A percentile compares a stretch with the other conserved stretches of the same genome.
Evolutionary conservation across 768 basidiomycete genomes (phyloP).

Genomic region (Kwoniella sp.): DNA sequence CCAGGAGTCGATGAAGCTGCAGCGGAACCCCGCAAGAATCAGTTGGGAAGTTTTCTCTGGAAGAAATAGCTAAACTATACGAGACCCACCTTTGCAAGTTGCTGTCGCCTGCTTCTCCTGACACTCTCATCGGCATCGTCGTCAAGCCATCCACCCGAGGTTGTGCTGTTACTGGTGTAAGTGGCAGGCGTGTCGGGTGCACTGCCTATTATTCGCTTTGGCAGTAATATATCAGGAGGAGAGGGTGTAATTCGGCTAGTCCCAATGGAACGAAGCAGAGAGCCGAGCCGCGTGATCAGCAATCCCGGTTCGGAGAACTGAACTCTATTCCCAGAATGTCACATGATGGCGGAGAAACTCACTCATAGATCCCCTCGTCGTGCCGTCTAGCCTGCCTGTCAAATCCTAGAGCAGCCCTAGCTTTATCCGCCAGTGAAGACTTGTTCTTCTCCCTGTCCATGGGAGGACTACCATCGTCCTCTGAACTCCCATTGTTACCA

Average conservation of each 20-base stretch:
- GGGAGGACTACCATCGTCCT: background rate
- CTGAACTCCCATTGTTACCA: background rate
- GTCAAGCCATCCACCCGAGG: background rate
- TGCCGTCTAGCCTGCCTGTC: background rate
- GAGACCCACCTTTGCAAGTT: slow-evolving; percentile 36
- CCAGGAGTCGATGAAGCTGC: slow-evolving; percentile 35
- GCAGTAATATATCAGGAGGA: background rate
- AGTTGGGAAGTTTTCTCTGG: too few species aligned
- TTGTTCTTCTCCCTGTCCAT: background rate
- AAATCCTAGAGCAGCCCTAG: slow-evolving; percentile 18
- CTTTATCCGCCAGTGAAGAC: slow-evolving; percentile 4
- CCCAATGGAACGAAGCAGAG: too few species aligned
- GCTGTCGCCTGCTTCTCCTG: slow-evolving; percentile 24
- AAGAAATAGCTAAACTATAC: too few species aligned
- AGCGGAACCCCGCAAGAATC: too few species aligned
- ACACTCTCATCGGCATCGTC: slow-evolving; percentile 10
- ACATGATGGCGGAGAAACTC: too few species aligned
- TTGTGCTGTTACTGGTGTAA: slow-evolving; percentile 4
- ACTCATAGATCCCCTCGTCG: background rate
- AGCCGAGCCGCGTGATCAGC: too few species aligned
- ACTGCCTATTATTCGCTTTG: background rate
- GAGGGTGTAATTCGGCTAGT: background rate
- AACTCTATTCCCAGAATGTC: too few species aligned
- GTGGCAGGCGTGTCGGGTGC: slow-evolving; percentile 16
- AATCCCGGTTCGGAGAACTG: too few species aligned